A percentile compares a stretch with the other conserved stretches of the same genome.
These are phyloP conservation scores for Mycena metata DNA, from an alignment of 768 basidiomycete genomes.

Conservation along the genomic window DNA sequence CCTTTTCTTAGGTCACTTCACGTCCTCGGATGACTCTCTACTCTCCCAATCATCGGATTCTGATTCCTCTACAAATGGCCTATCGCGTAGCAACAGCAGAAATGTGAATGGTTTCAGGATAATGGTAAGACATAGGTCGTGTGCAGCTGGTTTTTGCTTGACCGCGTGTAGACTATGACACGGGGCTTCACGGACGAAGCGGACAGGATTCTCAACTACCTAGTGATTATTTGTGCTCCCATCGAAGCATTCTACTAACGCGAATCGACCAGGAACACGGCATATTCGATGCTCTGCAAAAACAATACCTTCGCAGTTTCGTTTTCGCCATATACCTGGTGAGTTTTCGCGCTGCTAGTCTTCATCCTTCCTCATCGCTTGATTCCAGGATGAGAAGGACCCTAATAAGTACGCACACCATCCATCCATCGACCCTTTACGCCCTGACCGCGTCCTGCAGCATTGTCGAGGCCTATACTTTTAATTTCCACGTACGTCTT, in stretches of 20 bases:
- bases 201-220: slow-evolving; percentile 83
- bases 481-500: slow-evolving; percentile 78
- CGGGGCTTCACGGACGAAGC: slow-evolving; percentile 87
- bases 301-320: slow-evolving; percentile 86
- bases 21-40: slow-evolving; percentile 60
- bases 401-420: slow-evolving; percentile 77
- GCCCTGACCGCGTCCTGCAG: slow-evolving; percentile 52
- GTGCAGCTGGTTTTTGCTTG: background rate
- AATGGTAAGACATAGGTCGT: slow-evolving; percentile 56
- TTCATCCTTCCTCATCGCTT: slow-evolving; percentile 11
- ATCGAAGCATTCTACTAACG: slow-evolving; percentile 3
- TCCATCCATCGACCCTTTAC: slow-evolving; percentile 46
- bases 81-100: slow-evolving; percentile 47
- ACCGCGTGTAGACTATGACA: slow-evolving; percentile 63
- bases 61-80: slow-evolving; percentile 55
- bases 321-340: slow-evolving; percentile 90
- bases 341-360: slow-evolving; percentile 38
- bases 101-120: slow-evolving; percentile 78
- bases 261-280: slow-evolving; percentile 74
- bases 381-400: slow-evolving; percentile 80
- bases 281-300: slow-evolving; percentile 88
- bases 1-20: slow-evolving; percentile 66
- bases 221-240: slow-evolving; percentile 60
- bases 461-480: slow-evolving; percentile 90
- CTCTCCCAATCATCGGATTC: slow-evolving; percentile 48